These are phyloP conservation scores for Thinopyrum elongatum DNA, from an alignment of 176 grass and related monocot species.

Conservation along the genomic window DNA sequence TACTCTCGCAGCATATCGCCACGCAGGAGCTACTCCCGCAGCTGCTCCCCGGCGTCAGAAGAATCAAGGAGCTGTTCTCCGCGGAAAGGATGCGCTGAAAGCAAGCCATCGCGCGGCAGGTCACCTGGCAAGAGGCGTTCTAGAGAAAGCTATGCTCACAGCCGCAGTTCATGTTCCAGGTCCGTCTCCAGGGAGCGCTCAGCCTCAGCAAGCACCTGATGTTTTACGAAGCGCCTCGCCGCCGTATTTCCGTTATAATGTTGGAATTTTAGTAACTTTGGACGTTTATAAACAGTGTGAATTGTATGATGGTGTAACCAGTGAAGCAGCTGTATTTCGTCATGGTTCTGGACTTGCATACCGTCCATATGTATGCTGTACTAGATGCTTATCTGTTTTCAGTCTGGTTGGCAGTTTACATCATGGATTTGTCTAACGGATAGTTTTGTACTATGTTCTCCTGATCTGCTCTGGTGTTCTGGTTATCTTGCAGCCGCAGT, in stretches of 20 bases:
- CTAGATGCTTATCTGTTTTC: no score
- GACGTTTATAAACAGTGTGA: background rate
- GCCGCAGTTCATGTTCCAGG: slow-evolving; percentile 42
- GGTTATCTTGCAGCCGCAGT: no score
- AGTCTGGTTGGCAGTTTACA: background rate
- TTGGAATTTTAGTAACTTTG: background rate
- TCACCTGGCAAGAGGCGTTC: slow-evolving; percentile 37
- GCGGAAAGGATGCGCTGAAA: background rate
- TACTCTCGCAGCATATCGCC: slow-evolving; percentile 45
- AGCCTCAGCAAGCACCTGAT: background rate
- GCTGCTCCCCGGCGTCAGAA: slow-evolving; percentile 22
- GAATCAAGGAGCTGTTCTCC: slow-evolving; percentile 37
- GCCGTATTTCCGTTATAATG: background rate
- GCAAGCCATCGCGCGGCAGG: background rate
- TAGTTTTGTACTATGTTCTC: no score
- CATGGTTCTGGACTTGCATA: background rate
- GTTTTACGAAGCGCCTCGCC: background rate
- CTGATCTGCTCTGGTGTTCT: no score
- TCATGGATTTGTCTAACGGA: background rate
- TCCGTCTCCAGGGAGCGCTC: slow-evolving; percentile 39
- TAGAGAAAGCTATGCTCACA: slow-evolving; percentile 67
- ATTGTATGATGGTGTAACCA: background rate
- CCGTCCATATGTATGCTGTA: no score
- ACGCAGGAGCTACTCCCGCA: slow-evolving; percentile 23
- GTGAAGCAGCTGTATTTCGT: background rate